phyloP scores from a whole-genome alignment of 208 protist genomes.

The Leishmania lainsoni region DNA sequence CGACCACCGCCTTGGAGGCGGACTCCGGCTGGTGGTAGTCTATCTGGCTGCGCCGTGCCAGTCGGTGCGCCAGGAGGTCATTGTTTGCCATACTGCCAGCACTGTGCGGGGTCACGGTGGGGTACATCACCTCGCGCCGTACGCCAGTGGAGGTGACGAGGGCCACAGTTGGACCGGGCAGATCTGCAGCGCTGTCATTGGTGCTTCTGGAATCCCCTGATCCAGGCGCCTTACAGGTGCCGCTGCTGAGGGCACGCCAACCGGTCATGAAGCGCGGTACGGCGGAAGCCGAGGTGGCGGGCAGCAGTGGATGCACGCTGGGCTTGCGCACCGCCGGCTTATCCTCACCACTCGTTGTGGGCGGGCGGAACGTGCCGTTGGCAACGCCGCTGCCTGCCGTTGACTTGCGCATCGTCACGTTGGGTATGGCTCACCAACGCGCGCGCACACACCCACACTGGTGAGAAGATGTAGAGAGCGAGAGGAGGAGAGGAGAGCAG shows the following conservation, averaged over 20 bases:
- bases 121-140: conserved; percentile 28
- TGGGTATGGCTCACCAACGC: not conserved
- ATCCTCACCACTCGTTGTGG: conserved; percentile 21
- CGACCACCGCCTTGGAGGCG: conserved; percentile 31
- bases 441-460: not conserved
- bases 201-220: not conserved
- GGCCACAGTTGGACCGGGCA: conserved; percentile 20
- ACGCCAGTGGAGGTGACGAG: conserved; percentile 26
- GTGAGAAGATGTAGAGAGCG: not conserved
- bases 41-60: conserved; percentile 61
- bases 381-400: conserved; percentile 21
- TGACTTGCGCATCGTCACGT: conserved; percentile 23
- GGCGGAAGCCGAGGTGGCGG: conserved; percentile 15
- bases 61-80: conserved; percentile 14
- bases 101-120: conserved; percentile 7
- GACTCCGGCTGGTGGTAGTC: conserved; percentile 77
- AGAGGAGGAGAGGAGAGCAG: not conserved
- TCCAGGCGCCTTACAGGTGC: conserved; percentile 7
- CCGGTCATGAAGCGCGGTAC: conserved; percentile 35
- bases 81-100: conserved; percentile 7
- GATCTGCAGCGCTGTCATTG: not conserved
- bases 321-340: conserved; percentile 9
- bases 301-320: conserved; percentile 17
- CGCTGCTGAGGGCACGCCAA: conserved; percentile 15
- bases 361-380: conserved; percentile 42